Base-by-base conservation (phyloP, 352 stramenopile genomes). In the Phytopythium boreale region DNA sequence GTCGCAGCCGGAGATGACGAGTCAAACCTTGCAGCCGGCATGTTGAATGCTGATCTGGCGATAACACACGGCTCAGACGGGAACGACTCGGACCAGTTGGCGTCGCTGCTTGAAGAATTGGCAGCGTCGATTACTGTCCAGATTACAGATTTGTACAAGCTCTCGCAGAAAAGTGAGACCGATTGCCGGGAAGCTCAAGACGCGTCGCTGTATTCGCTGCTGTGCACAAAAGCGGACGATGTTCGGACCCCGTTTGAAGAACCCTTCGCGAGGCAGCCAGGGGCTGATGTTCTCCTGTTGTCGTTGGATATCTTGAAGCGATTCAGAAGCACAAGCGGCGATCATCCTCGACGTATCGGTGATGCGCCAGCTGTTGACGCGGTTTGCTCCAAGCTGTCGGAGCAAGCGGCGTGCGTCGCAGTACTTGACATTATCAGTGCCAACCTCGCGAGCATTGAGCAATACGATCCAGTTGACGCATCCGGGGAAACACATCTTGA, bases 211-310 rank as follows among this genome's bases (percentile, higher is more conserved):
- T 52, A 62, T 34, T 62, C 56, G 26, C 20, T 43, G 20, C 27
- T 53, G 56, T 37, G 37, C 29, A 22, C 41, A 12, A 51, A 44
- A 39, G 3, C 34, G 14, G 39, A 39, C 37, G 41, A 53, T 26
- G 43, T 39, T 15, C 47, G 7, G 31, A 49, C 79, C 56, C 67
- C 67, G 12, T 94, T 96, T 66, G 85, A 96, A 64, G 82, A 92
- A 43, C 82, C 87, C 0, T 96, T 90, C 64, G 88, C 73, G 37
- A 74, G 84, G 0, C 87, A 96, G 47, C 87, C 87, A 9, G 82
- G 66, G 43, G 74, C 76, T 27, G 64, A 82, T 17, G 76, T 87
- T 24, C 76, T 96, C 56, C 58, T 64, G 4, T 59, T 86, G 50
- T 49, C 93, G 0, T 56, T 91, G 43, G 57, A 50, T 1, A 80